Base-by-base conservation (phyloP, 2,329 filamentous ascomycete species). In the Fusarium mangiferae region DNA sequence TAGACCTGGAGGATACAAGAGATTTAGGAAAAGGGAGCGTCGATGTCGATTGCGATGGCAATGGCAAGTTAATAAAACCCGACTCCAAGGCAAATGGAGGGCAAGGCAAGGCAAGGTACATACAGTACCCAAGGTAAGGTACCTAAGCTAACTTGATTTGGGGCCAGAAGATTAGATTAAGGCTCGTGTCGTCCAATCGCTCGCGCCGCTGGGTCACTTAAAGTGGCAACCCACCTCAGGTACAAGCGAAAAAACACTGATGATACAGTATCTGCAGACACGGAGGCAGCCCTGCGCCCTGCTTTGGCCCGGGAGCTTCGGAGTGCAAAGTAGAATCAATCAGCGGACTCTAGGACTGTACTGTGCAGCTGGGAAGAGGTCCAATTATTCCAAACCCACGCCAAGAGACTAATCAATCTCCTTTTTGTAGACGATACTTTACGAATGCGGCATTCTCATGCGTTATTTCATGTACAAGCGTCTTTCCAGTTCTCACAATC, bases 101-200 rank as follows among this genome's bases (percentile, higher is more conserved):
- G 48, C 30, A 35, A 51, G 28, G 24, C 26, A 55, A n/a, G 26
- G 24, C n/a, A 44, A 55, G 36, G 22, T 26, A 58, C 51, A 13
- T 33, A 33, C 33, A 52, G 49, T 36, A 35, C 28, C 39, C 13
- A 48, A 48, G 26, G 10, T 62, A 68, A n/a, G n/a, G n/a, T n/a
- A n/a, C n/a, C n/a, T n/a, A n/a, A n/a, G 13, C 38, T 41, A 65
- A 45, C 65, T 57, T 36, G 64, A 63, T 51, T 71, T 72, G 65
- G 70, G 54, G 46, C 44, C 52, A 55, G 55, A 68, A 68, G 72
- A 72, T 74, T 72, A 74, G 72, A 74, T 74, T 74, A 74, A 69
- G 71, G 56, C 67, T 60, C 49, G 67, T 74, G 18, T 54, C n/a
- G 35, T 66, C 70, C 71, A 74, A 74, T 74, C 62, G 67, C 59